Evolutionary conservation across 768 basidiomycete species (phyloP).

Genomic region (Phanerochaete carnosa): DNA sequence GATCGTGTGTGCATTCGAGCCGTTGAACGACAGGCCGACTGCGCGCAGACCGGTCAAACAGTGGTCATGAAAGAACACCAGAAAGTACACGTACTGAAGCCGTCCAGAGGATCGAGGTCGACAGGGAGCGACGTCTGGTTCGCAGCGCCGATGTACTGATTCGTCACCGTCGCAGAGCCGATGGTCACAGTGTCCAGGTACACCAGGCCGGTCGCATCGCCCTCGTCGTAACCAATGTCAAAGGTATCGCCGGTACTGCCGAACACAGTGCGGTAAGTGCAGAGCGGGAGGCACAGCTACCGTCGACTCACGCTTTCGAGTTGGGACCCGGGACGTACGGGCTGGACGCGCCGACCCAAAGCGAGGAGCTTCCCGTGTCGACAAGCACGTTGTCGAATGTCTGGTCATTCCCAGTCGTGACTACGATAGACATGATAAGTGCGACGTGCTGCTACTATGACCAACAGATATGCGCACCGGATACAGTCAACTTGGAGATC

Average conservation of each 20-base stretch:
- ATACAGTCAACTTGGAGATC: slow-evolving; percentile 1
- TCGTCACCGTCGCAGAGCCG: slow-evolving; percentile 1
- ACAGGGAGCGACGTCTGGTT: background rate
- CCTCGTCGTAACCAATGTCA: background rate
- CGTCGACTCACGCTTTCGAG: background rate
- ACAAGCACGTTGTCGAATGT: slow-evolving; percentile 6
- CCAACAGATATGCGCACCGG: background rate
- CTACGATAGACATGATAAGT: too few species aligned
- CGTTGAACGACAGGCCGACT: slow-evolving; percentile 6
- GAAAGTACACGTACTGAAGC: slow-evolving; percentile 2
- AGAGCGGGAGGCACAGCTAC: too few species aligned
- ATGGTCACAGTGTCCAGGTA: slow-evolving; percentile 7
- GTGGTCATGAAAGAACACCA: background rate
- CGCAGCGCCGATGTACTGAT: slow-evolving; percentile 8
- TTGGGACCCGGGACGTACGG: slow-evolving; percentile 7
- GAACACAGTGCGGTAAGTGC: background rate
- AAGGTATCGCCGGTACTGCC: background rate
- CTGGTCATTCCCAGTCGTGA: background rate
- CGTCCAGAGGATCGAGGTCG: slow-evolving; percentile 1
- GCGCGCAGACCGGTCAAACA: too few species aligned
- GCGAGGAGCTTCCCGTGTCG: slow-evolving; percentile 10
- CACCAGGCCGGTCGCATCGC: slow-evolving; percentile 1
- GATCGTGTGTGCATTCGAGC: slow-evolving; percentile 6
- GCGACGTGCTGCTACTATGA: background rate
- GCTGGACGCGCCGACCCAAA: slow-evolving; percentile 6